Base-by-base conservation (phyloP, 192 early-diverging fungal species). In the Cetraspora pellucida region DNA sequence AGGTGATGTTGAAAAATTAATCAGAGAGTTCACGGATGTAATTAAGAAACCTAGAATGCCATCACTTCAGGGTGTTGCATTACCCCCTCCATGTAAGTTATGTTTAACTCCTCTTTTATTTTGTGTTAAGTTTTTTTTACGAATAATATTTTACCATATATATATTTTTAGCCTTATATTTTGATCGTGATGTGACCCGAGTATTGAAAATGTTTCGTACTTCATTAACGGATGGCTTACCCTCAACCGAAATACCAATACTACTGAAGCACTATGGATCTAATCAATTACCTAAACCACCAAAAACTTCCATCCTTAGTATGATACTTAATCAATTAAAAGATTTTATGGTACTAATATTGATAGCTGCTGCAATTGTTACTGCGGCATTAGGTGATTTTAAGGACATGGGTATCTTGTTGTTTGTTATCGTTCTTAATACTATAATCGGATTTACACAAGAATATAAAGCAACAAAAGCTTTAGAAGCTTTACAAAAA, bases 391-490 rank as follows among this genome's bases (percentile, higher is more conserved):
- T 92, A 27, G 88, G 94, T 78, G 95, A 96, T 77, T 96, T 89
- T 82, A 93, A 94, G 52, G 90, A 90, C 21, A 93, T 87, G 90
- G 46, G 75, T 10, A 82, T 85, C 21, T 60, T 82, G 14, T 54
- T 93, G 46, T 90, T 86, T 11, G 83, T 98, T 44, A 93, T 97
- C 49, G 81, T 91, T 21, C 78, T 97, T 57, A 98, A 98, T 83
- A 89, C 95, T 27, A 77, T 90, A 43, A 95, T 99, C 77, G 97
- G 97, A 10, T 97, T 98, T 76, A 84, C 90, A 3, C 97, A 99
- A 85, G 97, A 99, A 81, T 98, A 91, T 84, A 93, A 95, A 77
- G 96, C 97, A 13, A 94, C 91, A 76, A 94, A 95, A 72, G 95
- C 95, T 30, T 86, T 98, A 64, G 92, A 93, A 69, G 93, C 93